Base-by-base conservation (phyloP, 805 yeast species). In the Candida sphagnicola region DNA sequence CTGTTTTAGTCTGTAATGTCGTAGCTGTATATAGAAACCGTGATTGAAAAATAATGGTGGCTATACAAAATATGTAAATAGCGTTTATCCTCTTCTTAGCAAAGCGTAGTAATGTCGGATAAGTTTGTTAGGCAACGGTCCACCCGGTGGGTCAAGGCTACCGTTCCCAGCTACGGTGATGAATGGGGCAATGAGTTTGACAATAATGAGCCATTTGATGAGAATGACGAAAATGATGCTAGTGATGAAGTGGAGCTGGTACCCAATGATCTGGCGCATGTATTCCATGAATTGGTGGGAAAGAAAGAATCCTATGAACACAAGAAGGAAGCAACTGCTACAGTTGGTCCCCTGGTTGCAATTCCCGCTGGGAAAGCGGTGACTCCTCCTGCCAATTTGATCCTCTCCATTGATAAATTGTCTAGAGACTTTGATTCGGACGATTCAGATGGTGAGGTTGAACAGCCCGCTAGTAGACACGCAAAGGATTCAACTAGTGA, bases 81-180 rank as follows among this genome's bases (percentile, higher is more conserved):
- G 8, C n/a, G n/a, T 21, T 21, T 21, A 21, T 6, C 6, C 10
- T 21, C 24, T 21, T 21, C 24, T 21, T 21, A 10, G 10, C 10
- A 21, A 21, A 21, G 24, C 24, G 6, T 10, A 21, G 6, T 10
- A 24, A 58, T 58, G 63, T 25, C 57, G 15, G 72, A 66, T 34
- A 57, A 60, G 35, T 64, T 68, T 44, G 71, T 61, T 19, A 59
- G 74, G 49, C 73, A 67, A 40, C 59, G 59, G 34, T 67, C 72
- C 26, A 57, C 71, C 5, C 52, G 74, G 35, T 68, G 74, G 74
- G 70, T 59, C 8, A 62, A 61, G 38, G 66, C 73, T 5, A 47
- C 61, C n/a, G 63, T 61, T 4, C 74, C 73, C n/a, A 39, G 57
- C 2, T 66, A 66, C 41, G 70, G 70, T 1, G 70, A 64, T 39